Conservation (phyloP, 2,329 filamentous ascomycete genomes). For the Botrytis galanthina region DNA sequence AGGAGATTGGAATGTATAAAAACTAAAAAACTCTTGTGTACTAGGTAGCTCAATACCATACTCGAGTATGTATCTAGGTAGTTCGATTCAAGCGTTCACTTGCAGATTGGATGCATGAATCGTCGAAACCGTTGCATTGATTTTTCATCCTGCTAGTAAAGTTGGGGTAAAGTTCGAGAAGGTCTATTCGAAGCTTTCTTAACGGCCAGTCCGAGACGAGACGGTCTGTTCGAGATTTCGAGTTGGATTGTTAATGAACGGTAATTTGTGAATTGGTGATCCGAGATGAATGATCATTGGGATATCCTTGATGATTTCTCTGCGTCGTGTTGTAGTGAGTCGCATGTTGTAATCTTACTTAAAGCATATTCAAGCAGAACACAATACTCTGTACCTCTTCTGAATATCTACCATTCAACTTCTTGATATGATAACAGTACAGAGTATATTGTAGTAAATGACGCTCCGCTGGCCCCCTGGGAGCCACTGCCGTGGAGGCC, state of each 20-base stretch:
- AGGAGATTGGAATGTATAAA: not conserved
- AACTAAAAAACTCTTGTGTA: too few relatives aligned
- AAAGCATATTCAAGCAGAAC: not conserved
- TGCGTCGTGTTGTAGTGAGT: not conserved
- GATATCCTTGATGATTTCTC: not conserved
- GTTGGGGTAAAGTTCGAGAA: slow-evolving; percentile 2
- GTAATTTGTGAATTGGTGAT: not conserved
- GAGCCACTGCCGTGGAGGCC: not conserved
- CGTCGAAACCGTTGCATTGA: slow-evolving; percentile 2
- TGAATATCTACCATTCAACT: not conserved
- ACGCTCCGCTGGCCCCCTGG: not conserved
- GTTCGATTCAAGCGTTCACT: not conserved
- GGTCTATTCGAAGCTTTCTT: not conserved
- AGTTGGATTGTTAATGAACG: not conserved
- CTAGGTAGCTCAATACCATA: not conserved
- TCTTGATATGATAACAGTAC: not conserved
- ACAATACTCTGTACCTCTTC: not conserved
- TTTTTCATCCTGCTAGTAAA: not conserved
- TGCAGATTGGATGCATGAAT: not conserved
- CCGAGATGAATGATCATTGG: not conserved
- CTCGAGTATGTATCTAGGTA: too few relatives aligned
- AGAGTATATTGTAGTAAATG: not conserved
- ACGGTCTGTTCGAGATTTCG: not conserved
- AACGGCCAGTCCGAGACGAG: not conserved
- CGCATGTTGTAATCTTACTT: too few relatives aligned